Evolutionary conservation across 345 rosid species (phyloP).

Genomic region (Zanthoxylum bungeanum): DNA sequence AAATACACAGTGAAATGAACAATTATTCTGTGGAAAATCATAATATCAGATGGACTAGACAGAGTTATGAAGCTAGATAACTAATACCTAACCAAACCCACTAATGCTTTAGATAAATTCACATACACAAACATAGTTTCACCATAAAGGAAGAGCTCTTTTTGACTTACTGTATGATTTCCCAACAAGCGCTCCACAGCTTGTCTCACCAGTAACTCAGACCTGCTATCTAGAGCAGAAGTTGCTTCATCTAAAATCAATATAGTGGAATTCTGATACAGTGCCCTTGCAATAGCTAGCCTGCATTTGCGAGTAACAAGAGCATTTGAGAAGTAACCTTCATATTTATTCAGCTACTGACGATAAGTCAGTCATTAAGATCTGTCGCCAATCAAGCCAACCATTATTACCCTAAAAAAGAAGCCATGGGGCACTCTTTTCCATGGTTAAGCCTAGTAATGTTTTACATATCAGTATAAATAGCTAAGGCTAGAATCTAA

Average conservation of each 20-base stretch:
- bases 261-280: constrained; percentile 74
- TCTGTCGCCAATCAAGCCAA: not conserved
- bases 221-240: constrained; percentile 89
- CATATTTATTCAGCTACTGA: not conserved
- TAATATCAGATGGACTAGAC: not conserved
- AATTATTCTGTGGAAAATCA: not conserved
- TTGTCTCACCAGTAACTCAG: constrained; percentile 82
- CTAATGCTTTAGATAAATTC: not conserved
- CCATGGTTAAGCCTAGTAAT: not conserved
- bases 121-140: not conserved
- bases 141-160: not conserved
- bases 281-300: constrained; percentile 90
- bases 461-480: not conserved
- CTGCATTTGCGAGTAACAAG: constrained; percentile 35
- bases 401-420: not conserved
- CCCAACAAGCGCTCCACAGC: constrained; percentile 72
- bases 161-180: constrained; percentile 68
- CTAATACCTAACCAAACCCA: not conserved
- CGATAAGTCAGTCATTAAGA: not conserved
- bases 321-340: not conserved
- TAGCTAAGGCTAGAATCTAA: constrained; percentile 19
- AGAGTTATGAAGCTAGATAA: not conserved
- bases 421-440: not conserved
- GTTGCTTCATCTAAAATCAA: constrained; percentile 98
- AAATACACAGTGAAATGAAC: not conserved